Evolutionary conservation across 1,284 basidiomycete species (phyloP).

Genomic region (Microbotryomycetes sp.): DNA sequence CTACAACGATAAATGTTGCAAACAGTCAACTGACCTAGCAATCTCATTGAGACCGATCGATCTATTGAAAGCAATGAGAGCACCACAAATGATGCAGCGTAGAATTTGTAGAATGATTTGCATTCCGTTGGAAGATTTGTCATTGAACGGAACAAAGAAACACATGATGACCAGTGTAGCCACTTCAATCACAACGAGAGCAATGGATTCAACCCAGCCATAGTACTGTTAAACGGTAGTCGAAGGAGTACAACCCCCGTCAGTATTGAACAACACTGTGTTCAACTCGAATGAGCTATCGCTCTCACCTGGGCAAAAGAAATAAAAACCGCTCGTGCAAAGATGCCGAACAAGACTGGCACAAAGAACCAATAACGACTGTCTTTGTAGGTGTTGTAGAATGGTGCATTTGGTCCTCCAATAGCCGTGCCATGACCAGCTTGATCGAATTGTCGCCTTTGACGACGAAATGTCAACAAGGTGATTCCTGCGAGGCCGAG

Average conservation of each 20-base stretch:
- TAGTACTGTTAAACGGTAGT: slow-evolving; percentile 39
- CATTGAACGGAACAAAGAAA: slow-evolving; percentile 52
- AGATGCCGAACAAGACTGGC: slow-evolving; percentile 43
- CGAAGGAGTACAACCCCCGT: neutral
- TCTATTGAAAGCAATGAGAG: slow-evolving; percentile 63
- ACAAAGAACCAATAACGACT: slow-evolving; percentile 45
- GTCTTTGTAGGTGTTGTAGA: slow-evolving; percentile 44
- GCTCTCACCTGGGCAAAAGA: slow-evolving; percentile 54
- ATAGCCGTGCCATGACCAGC: neutral
- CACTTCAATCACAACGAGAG: slow-evolving; percentile 63
- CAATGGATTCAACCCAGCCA: slow-evolving; percentile 64
- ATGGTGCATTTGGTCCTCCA: slow-evolving; percentile 41
- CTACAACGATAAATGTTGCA: neutral
- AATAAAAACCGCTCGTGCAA: slow-evolving; percentile 61
- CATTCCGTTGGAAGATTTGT: slow-evolving; percentile 40
- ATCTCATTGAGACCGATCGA: slow-evolving; percentile 58
- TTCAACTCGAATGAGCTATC: neutral
- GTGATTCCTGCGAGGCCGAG: slow-evolving; percentile 20
- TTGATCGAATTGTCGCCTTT: slow-evolving; percentile 31
- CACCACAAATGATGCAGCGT: slow-evolving; percentile 57
- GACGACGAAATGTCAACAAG: slow-evolving; percentile 1
- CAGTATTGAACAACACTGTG: neutral
- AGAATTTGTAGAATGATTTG: slow-evolving; percentile 57
- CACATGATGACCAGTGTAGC: slow-evolving; percentile 54
- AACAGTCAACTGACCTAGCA: slow-evolving; percentile 19